phyloP scores from a whole-genome alignment of 2,329 filamentous ascomycete species.

The Aspergillus clavatus region DNA sequence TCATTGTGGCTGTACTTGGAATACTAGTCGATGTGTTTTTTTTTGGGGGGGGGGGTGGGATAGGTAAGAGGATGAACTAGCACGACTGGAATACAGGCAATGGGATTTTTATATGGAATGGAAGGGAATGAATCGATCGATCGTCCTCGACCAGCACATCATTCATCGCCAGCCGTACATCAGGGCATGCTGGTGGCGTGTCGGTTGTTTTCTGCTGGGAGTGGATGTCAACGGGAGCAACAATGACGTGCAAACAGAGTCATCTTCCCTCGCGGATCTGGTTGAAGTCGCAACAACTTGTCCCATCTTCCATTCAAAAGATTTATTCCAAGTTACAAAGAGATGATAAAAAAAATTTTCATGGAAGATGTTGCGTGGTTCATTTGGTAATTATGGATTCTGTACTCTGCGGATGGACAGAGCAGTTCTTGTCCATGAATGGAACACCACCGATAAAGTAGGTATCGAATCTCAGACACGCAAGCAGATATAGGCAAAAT shows the following conservation, averaged over 20 bases:
- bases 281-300: too few species aligned
- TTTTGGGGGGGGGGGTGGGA: too few species aligned
- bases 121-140: not conserved
- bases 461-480: not conserved
- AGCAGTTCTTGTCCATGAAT: too few species aligned
- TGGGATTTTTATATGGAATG: not conserved
- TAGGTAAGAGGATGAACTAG: too few species aligned
- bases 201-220: not conserved
- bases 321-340: too few species aligned
- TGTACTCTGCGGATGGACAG: too few species aligned
- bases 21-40: too few species aligned
- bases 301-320: too few species aligned
- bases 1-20: slow-evolving; percentile 1
- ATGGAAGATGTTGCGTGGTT: not conserved
- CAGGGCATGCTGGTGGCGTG: not conserved
- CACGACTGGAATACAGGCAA: too few species aligned
- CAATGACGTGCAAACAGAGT: slow-evolving; percentile 2
- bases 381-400: too few species aligned
- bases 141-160: slow-evolving; percentile 3
- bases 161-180: not conserved
- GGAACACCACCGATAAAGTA: too few species aligned
- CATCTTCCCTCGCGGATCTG: not conserved
- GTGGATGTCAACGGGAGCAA: not conserved
- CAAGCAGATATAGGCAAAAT: not conserved
- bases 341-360: not conserved